These are phyloP conservation scores for Claviceps africana DNA, from an alignment of 2,329 filamentous ascomycete species.

Conservation along the genomic window DNA sequence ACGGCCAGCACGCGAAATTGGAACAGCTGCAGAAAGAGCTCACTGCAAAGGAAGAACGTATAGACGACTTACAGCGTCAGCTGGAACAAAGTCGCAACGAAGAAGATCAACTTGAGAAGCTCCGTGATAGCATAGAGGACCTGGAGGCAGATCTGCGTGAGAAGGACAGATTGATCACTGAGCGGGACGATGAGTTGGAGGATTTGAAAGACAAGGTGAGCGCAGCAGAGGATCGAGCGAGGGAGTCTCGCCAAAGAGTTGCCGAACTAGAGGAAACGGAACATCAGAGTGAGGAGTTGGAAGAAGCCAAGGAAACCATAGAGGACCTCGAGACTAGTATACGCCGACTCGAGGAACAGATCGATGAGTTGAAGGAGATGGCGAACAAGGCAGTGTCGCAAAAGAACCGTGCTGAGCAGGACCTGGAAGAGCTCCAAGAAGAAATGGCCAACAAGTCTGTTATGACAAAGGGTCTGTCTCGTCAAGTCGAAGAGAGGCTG, in stretches of 20 bases:
- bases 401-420: conserved; percentile 42
- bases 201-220: conserved; percentile 43
- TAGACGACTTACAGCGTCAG: conserved; percentile 46
- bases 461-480: conserved; percentile 57
- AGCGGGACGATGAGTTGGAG: conserved; percentile 63
- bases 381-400: conserved; percentile 38
- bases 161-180: conserved; percentile 58
- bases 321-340: conserved; percentile 42
- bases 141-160: conserved; percentile 62
- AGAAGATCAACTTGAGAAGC: conserved; percentile 46
- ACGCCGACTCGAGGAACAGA: conserved; percentile 37
- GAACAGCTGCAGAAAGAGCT: conserved; percentile 42
- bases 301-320: conserved; percentile 44
- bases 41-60: conserved; percentile 44
- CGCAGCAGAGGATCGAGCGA: conserved; percentile 43
- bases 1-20: conserved; percentile 49
- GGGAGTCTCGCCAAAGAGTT: conserved; percentile 36
- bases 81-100: conserved; percentile 43
- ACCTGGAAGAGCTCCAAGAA: conserved; percentile 55
- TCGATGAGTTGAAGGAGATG: conserved; percentile 40
- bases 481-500: conserved; percentile 61
- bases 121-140: conserved; percentile 62
- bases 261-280: conserved; percentile 45
- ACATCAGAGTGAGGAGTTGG: conserved; percentile 34
- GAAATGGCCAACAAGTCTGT: conserved; percentile 71